These are phyloP conservation scores for Lactifluus volemus DNA, from an alignment of 768 basidiomycete genomes.

Conservation along the genomic window DNA sequence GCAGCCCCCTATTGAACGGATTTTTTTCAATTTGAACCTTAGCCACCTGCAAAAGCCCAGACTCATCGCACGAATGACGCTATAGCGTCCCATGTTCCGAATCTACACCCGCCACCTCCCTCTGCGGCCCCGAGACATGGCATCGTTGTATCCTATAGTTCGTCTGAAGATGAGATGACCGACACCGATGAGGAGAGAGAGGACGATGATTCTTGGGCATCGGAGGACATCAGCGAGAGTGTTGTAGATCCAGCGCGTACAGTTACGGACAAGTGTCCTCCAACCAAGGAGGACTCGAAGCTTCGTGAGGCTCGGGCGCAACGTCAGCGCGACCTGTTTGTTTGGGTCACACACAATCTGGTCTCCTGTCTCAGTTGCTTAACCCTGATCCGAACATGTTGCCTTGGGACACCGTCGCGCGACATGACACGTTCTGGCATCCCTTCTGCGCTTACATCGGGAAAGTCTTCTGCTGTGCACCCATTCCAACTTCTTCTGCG, in stretches of 20 bases:
- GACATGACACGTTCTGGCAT: constrained; percentile 47
- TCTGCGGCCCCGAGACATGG: constrained; percentile 19
- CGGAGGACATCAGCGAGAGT: constrained; percentile 39
- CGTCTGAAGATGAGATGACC: constrained; percentile 45
- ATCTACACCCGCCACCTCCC: background rate
- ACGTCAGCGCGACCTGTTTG: constrained; percentile 61
- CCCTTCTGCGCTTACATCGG: constrained; percentile 31
- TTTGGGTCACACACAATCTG: constrained; percentile 43
- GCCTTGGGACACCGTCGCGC: constrained; percentile 39
- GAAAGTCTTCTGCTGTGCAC: constrained; percentile 48
- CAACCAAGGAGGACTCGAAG: constrained; percentile 22
- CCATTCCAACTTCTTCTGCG: too few species aligned
- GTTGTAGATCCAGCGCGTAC: constrained; percentile 20
- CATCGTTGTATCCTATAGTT: constrained; percentile 39
- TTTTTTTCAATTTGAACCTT: too few species aligned
- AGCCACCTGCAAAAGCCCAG: constrained; percentile 1
- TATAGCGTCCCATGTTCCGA: background rate
- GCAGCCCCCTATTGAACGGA: too few species aligned
- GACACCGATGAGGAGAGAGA: constrained; percentile 41
- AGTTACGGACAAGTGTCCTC: constrained; percentile 17
- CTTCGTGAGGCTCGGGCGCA: constrained; percentile 52
- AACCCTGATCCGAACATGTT: constrained; percentile 60
- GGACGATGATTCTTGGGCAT: constrained; percentile 49
- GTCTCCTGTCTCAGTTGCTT: constrained; percentile 58
- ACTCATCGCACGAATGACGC: constrained; percentile 19